Percentiles rank a stretch among this genome's conserved stretches.
Evolutionary conservation across 108 stramenopile species (phyloP).

Genomic region (Cyclotella sp.): DNA sequence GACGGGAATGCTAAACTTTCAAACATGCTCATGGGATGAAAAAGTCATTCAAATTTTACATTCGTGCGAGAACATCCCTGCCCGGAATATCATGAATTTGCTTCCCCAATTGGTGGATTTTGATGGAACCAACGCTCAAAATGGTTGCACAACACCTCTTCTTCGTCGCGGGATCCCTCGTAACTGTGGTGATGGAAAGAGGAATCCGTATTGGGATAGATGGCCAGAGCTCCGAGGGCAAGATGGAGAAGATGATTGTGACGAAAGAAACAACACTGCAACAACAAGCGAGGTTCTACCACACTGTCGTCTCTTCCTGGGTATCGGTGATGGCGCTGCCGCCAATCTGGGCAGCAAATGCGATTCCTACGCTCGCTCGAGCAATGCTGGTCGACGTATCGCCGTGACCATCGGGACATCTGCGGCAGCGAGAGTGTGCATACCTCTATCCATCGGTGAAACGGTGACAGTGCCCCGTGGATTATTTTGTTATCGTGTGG

Average conservation of each 20-base stretch:
- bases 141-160: background rate
- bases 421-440: conserved; percentile 77
- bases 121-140: conserved; percentile 14
- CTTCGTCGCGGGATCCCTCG: conserved; percentile 28
- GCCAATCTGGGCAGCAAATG: conserved; percentile 89
- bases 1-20: conserved; percentile 84
- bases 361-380: conserved; percentile 8
- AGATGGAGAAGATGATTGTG: background rate
- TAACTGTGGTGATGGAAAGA: conserved; percentile 17
- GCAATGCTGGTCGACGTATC: conserved; percentile 49
- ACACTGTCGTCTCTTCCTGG: conserved; percentile 54
- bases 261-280: background rate
- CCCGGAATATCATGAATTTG: conserved; percentile 7
- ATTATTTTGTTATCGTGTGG: conserved; percentile 83
- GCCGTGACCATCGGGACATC: conserved; percentile 89
- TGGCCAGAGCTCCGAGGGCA: conserved; percentile 74
- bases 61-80: background rate
- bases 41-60: conserved; percentile 48
- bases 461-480: conserved; percentile 53
- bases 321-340: conserved; percentile 88
- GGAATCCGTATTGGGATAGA: conserved; percentile 56
- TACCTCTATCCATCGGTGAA: conserved; percentile 43
- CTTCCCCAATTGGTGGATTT: conserved; percentile 54
- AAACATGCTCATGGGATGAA: conserved; percentile 64
- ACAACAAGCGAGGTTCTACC: background rate